These are phyloP conservation scores for Zoysia japonica DNA, from an alignment of 176 grass and related monocot species.

Conservation along the genomic window DNA sequence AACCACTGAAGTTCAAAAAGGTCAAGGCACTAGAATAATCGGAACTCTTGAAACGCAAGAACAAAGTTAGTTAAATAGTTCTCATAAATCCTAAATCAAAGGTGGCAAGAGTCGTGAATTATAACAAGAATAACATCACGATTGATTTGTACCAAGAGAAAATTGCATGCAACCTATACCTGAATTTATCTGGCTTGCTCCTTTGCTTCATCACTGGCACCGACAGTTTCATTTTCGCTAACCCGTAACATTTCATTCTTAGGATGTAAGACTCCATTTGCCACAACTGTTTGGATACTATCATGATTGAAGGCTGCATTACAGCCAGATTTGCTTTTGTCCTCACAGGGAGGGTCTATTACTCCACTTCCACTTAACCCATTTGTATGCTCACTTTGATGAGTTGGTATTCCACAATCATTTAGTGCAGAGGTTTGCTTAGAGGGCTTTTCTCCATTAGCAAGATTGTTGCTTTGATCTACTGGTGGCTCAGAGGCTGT, in stretches of 20 bases:
- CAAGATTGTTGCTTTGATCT: constrained; percentile 34
- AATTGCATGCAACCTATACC: constrained; percentile 42
- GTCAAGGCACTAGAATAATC: background rate
- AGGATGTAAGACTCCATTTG: constrained; percentile 39
- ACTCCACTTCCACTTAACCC: constrained; percentile 20
- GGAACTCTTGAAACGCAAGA: background rate
- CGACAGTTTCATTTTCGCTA: constrained; percentile 37
- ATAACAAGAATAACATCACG: background rate
- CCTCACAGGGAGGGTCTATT: constrained; percentile 17
- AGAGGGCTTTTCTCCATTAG: constrained; percentile 34
- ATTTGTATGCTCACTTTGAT: constrained; percentile 33
- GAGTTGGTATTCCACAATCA: constrained; percentile 35
- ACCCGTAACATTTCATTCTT: constrained; percentile 35
- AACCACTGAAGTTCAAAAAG: background rate
- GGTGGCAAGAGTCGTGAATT: background rate
- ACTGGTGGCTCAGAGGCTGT: constrained; percentile 25
- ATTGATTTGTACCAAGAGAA: constrained; percentile 41
- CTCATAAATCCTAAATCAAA: constrained; percentile 11
- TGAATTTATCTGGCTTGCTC: constrained; percentile 46
- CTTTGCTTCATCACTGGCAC: constrained; percentile 34
- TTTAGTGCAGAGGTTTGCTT: constrained; percentile 29
- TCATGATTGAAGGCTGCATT: constrained; percentile 18
- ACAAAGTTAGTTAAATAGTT: constrained; percentile 9
- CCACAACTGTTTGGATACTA: constrained; percentile 10
- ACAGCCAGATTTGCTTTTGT: constrained; percentile 21